A percentile compares a stretch with the other conserved stretches of the same genome.
Conservation (phyloP, 75 land plant genomes). For the Picea sitchensis region DNA sequence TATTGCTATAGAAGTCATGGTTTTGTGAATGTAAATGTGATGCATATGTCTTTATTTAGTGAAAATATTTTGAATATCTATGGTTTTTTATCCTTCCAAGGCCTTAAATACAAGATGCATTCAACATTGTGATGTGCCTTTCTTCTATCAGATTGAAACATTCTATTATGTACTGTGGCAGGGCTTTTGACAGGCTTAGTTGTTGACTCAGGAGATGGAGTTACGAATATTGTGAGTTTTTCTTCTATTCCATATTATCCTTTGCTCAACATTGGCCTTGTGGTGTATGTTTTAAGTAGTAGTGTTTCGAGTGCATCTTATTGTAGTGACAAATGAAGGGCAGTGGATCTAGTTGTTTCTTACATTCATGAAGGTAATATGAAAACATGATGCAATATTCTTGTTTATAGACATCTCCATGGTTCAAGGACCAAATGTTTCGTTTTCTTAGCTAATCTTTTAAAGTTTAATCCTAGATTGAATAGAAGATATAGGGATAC, state of each 20-base stretch:
- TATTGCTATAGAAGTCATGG: not conserved
- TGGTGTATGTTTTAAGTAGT: not conserved
- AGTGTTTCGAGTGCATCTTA: not conserved
- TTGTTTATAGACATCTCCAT: not conserved
- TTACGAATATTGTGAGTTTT: conserved; percentile 48
- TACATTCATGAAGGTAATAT: not conserved
- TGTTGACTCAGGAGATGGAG: conserved; percentile 58
- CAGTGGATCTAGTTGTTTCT: not conserved
- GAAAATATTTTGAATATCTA: not conserved
- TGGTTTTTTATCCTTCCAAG: not conserved
- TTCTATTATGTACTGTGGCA: conserved; percentile 1
- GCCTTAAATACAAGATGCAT: not conserved
- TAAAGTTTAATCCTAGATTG: not conserved
- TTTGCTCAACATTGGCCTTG: not conserved
- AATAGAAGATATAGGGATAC: too few relatives aligned
- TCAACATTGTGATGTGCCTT: not conserved
- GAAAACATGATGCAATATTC: not conserved
- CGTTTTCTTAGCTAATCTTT: not conserved
- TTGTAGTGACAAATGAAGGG: conserved; percentile 3
- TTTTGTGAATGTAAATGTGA: not conserved
- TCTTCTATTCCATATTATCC: not conserved
- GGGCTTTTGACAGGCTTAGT: conserved; percentile 55
- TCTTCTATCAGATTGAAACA: conserved; percentile 1
- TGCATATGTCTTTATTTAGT: not conserved
- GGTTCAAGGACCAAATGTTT: not conserved